Evolutionary conservation across 768 basidiomycete genomes (phyloP), one percentile per base, ranked within the genome.

Genomic region (Tricholoma furcatifolium): DNA sequence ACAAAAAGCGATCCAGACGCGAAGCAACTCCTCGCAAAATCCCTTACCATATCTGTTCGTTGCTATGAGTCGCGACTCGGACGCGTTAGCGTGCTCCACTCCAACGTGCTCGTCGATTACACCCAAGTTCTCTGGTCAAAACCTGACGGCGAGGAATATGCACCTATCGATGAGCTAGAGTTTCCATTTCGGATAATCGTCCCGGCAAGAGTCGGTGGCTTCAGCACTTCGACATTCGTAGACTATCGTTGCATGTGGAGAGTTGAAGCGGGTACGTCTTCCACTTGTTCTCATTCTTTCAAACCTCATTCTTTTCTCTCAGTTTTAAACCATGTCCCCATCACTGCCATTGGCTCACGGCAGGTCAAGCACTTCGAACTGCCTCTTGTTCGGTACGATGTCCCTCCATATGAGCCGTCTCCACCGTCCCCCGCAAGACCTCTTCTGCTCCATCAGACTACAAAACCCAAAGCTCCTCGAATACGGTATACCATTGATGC

Each of bases 181-280:
- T 74, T 78, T 60, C 83, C 88, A 2, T 93, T 91, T 67, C 81
- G 82, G 45, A 75, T 93, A 62, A 76, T 78, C 42, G 55, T 93
- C 23, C 91, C 91, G 23, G 65, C 78, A 51, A 74, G 78, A 56
- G 76, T 80, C 46, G 68, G 76, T 14, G 87, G 87, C 36, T 85
- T 83, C 61, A 87, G 85, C 66, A 84, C 85, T 43, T 79, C 85
- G 12, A 76, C 82, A 54, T 90, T 84, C 61, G 87, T 87, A 59
- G 87, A 85, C 60, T 93, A 91, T 67, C 78, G 85, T 40, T 83
- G 88, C 63, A 81, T 81, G 64, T 93, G 91, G 91, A 78, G 89
- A 48, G 75, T 93, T 51, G 91, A 93, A 73, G 91, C 91, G 57
- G 79, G 90, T 84, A 58, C 57, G 84, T 76, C 12, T 42, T 56